These are phyloP conservation scores for Santalum album DNA, from an alignment of 164 flowering plant species.

Conservation along the genomic window DNA sequence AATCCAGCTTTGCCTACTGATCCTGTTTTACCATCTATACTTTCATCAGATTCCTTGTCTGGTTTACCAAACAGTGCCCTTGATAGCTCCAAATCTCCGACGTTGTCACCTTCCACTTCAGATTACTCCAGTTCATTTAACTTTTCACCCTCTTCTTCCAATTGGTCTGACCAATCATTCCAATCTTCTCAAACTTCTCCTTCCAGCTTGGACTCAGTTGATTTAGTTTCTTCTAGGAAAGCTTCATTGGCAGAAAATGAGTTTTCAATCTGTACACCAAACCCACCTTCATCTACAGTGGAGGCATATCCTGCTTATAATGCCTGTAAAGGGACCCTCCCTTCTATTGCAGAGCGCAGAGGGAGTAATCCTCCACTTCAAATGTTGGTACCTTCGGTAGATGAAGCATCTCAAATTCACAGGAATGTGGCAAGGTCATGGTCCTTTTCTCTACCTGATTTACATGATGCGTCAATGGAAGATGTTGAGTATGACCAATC, in stretches of 20 bases:
- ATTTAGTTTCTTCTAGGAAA: slow-evolving; percentile 10
- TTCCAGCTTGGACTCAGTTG: slow-evolving; percentile 29
- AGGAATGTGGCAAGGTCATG: slow-evolving; percentile 31
- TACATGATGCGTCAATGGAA: slow-evolving; percentile 20
- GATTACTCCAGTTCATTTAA: slow-evolving; percentile 54
- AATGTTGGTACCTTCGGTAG: slow-evolving; percentile 33
- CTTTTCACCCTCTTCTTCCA: slow-evolving; percentile 69
- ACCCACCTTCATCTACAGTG: slow-evolving; percentile 7
- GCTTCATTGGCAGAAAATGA: slow-evolving; percentile 12
- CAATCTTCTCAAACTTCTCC: slow-evolving; percentile 54
- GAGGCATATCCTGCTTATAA: slow-evolving; percentile 21
- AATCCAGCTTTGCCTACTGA: slow-evolving; percentile 11
- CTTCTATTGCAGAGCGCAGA: slow-evolving; percentile 68
- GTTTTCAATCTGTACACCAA: slow-evolving; percentile 10
- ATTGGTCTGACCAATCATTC: slow-evolving; percentile 60
- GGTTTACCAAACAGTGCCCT: slow-evolving; percentile 10
- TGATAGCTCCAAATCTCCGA: slow-evolving; percentile 45
- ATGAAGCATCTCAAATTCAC: slow-evolving; percentile 25
- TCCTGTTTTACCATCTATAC: slow-evolving; percentile 19
- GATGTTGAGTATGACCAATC: slow-evolving; percentile 10
- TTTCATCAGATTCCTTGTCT: slow-evolving; percentile 18
- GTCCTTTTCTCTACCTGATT: slow-evolving; percentile 34
- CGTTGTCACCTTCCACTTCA: slow-evolving; percentile 56
- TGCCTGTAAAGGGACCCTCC: slow-evolving; percentile 27
- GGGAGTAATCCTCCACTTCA: slow-evolving; percentile 52